These are phyloP conservation scores for Tuber calosporum DNA, from an alignment of 495 filamentous ascomycete species.

Conservation along the genomic window DNA sequence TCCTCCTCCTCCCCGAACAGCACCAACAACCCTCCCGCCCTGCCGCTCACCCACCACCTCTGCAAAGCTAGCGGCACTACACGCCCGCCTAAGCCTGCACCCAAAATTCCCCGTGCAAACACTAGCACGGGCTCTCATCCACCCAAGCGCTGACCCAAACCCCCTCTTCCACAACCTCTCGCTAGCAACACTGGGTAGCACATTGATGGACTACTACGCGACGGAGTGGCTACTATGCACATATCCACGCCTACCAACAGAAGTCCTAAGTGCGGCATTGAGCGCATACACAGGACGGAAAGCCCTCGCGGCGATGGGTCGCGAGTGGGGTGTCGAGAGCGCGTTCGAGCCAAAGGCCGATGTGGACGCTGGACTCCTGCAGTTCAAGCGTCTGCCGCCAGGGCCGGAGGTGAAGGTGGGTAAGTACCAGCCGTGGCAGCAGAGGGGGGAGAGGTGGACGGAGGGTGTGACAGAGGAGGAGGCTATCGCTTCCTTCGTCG, in stretches of 20 bases:
- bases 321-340: slow-evolving; percentile 82
- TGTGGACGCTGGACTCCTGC: slow-evolving; percentile 88
- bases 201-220: slow-evolving; percentile 77
- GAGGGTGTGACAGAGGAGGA: slow-evolving; percentile 31
- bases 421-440: neutral
- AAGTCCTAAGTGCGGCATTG: slow-evolving; percentile 73
- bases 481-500: slow-evolving; percentile 60
- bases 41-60: slow-evolving; percentile 60
- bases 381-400: slow-evolving; percentile 59
- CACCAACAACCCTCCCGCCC: slow-evolving; percentile 53
- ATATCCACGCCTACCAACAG: slow-evolving; percentile 82
- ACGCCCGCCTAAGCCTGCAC: slow-evolving; percentile 80
- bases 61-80: slow-evolving; percentile 86
- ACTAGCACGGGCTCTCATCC: slow-evolving; percentile 76
- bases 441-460: neutral
- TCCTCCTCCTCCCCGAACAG: neutral
- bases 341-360: slow-evolving; percentile 78
- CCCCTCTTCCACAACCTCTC: slow-evolving; percentile 72
- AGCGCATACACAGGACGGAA: slow-evolving; percentile 69
- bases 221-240: slow-evolving; percentile 76
- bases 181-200: slow-evolving; percentile 69
- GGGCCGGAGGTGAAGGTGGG: slow-evolving; percentile 42
- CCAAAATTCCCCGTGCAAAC: slow-evolving; percentile 74
- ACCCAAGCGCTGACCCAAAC: slow-evolving; percentile 71
- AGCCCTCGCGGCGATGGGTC: slow-evolving; percentile 60